A percentile compares a stretch with the other conserved stretches of the same genome.
These are phyloP conservation scores for Chaetoceros muelleri DNA, from an alignment of 108 stramenopile genomes.

Conservation along the genomic window DNA sequence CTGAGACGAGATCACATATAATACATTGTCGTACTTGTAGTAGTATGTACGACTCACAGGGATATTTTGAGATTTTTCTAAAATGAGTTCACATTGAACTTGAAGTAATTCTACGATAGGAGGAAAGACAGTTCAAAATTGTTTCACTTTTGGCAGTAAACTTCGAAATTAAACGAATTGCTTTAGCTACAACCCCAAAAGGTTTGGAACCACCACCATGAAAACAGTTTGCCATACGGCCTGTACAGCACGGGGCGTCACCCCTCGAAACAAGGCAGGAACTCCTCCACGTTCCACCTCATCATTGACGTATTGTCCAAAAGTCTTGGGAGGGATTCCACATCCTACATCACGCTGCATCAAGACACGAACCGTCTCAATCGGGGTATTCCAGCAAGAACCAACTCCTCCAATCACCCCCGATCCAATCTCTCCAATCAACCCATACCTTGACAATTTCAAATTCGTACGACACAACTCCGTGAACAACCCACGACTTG, in stretches of 20 bases:
- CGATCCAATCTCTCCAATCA: slow-evolving; percentile 35
- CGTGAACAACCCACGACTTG: slow-evolving; percentile 30
- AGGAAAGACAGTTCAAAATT: no score
- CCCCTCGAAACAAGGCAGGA: slow-evolving; percentile 37
- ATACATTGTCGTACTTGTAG: no score
- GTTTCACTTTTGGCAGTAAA: no score
- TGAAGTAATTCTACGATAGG: no score
- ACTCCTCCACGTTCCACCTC: slow-evolving; percentile 27
- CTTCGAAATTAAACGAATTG: neutral
- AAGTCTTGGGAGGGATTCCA: slow-evolving; percentile 12
- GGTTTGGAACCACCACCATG: slow-evolving; percentile 52
- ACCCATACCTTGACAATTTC: slow-evolving; percentile 27
- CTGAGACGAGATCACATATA: no score
- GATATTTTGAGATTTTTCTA: no score
- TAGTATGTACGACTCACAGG: no score
- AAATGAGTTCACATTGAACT: no score
- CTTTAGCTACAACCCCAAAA: slow-evolving; percentile 37
- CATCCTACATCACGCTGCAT: slow-evolving; percentile 25
- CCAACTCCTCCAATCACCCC: slow-evolving; percentile 39
- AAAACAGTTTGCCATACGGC: slow-evolving; percentile 52
- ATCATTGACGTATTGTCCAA: slow-evolving; percentile 26
- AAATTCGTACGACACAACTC: slow-evolving; percentile 28
- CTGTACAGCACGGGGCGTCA: slow-evolving; percentile 33
- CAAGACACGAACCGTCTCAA: slow-evolving; percentile 37
- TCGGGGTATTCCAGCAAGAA: slow-evolving; percentile 49